phyloP scores from a whole-genome alignment of 2,329 filamentous ascomycete species.

The Colletotrichum sp. region DNA sequence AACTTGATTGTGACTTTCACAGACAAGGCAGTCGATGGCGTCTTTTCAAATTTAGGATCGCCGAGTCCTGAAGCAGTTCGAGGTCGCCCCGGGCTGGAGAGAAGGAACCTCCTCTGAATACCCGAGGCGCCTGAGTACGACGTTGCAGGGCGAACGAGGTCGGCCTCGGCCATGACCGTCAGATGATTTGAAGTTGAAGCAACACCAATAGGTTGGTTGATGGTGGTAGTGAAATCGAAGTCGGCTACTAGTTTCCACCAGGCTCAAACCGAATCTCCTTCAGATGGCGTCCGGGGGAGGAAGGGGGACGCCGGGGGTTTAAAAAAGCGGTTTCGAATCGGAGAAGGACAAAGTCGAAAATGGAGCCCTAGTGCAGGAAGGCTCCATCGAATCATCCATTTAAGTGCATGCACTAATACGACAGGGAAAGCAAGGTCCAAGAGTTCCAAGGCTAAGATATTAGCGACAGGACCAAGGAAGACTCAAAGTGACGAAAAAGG shows the following conservation, averaged over 20 bases:
- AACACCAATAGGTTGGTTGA: not conserved
- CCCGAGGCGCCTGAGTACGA: conserved; percentile 17
- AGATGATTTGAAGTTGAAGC: not conserved
- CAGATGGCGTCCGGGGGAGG: conserved; percentile 17
- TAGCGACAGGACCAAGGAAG: not conserved
- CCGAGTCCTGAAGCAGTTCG: conserved; percentile 11
- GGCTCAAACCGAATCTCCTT: conserved; percentile 1
- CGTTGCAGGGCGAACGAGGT: conserved; percentile 17
- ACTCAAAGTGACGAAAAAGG: conserved; percentile 13
- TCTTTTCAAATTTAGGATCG: not conserved
- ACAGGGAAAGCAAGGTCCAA: not conserved
- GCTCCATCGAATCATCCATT: conserved; percentile 9
- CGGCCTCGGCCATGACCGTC: conserved; percentile 17
- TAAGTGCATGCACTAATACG: not conserved
- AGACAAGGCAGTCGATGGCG: conserved; percentile 30
- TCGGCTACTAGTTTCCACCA: conserved; percentile 16
- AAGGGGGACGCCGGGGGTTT: conserved; percentile 6
- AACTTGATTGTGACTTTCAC: conserved; percentile 52
- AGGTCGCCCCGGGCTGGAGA: conserved; percentile 20
- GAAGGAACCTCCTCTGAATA: conserved; percentile 15
- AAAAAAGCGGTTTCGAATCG: conserved; percentile 12
- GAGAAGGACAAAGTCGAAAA: conserved; percentile 1
- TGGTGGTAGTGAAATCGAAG: not conserved
- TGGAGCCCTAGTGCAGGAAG: conserved; percentile 20
- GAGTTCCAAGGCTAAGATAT: not conserved